phyloP scores from a whole-genome alignment of 768 basidiomycete species.

The Mycena pura region DNA sequence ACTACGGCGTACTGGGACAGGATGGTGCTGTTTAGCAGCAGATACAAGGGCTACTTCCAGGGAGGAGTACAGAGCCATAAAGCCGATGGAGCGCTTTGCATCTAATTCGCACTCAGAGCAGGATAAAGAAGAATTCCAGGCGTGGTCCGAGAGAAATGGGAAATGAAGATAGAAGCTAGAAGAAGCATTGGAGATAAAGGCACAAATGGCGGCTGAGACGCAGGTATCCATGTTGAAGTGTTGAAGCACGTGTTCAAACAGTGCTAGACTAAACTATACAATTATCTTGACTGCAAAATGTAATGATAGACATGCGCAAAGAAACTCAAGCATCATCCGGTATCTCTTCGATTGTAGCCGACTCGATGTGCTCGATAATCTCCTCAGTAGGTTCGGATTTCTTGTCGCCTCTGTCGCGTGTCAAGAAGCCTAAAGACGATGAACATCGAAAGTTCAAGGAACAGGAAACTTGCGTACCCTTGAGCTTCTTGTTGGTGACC shows the following conservation, averaged over 20 bases:
- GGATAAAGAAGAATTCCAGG: constrained; percentile 13
- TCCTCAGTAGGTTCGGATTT: constrained; percentile 13
- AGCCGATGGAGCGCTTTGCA: constrained; percentile 4
- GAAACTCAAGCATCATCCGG: too few species aligned
- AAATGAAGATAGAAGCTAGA: neutral
- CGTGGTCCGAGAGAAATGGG: neutral
- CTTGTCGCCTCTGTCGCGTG: constrained; percentile 14
- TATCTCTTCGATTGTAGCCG: constrained; percentile 24
- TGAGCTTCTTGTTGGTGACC: constrained; percentile 72
- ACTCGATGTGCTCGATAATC: constrained; percentile 18
- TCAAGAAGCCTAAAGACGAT: constrained; percentile 55
- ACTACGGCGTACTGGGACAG: neutral
- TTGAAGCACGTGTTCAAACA: too few species aligned
- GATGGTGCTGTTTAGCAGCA: neutral
- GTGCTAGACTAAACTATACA: neutral
- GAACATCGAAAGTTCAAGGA: neutral
- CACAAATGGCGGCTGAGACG: neutral
- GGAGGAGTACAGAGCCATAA: neutral
- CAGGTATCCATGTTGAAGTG: constrained; percentile 6
- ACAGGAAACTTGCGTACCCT: constrained; percentile 51
- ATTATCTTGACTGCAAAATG: neutral
- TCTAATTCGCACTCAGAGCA: constrained; percentile 11
- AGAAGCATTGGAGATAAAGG: constrained; percentile 8
- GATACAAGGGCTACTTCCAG: constrained; percentile 1
- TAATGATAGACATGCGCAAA: neutral